phyloP scores from a whole-genome alignment of 441 rosid species.

The Bocquillonia castaneifolia region DNA sequence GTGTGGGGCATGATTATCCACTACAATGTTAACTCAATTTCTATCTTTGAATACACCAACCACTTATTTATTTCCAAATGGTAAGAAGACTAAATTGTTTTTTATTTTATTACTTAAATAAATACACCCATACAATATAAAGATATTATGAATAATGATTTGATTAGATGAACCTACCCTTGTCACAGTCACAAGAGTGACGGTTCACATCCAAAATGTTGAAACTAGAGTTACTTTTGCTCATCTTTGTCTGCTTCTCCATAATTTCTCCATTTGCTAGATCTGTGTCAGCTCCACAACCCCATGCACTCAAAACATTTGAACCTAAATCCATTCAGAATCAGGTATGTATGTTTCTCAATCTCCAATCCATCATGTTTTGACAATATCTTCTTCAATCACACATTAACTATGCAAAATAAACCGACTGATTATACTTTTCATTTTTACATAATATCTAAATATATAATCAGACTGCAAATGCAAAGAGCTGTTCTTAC shows the following conservation, averaged over 20 bases:
- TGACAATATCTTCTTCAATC: too few species aligned
- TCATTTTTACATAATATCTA: neutral
- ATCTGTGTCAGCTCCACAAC: neutral
- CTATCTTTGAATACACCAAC: neutral
- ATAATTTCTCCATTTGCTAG: neutral
- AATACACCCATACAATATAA: too few species aligned
- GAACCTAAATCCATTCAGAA: conserved; percentile 10
- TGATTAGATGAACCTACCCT: neutral
- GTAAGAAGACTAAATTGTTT: too few species aligned
- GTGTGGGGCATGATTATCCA: too few species aligned
- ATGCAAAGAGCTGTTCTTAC: conserved; percentile 39
- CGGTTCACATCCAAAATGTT: conserved; percentile 8
- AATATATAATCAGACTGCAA: conserved; percentile 1
- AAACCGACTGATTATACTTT: too few species aligned
- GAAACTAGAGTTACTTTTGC: neutral
- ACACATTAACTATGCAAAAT: too few species aligned
- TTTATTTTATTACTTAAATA: too few species aligned
- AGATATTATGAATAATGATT: neutral
- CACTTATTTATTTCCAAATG: neutral
- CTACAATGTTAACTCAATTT: too few species aligned
- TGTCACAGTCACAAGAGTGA: too few species aligned
- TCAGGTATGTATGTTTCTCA: neutral
- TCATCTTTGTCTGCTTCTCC: conserved; percentile 13
- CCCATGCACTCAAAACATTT: conserved; percentile 2
- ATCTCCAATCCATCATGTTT: too few species aligned